A percentile compares a stretch with the other conserved stretches of the same genome.
Conservation (phyloP, 106 monocot species). For the Acorus gramineus region DNA sequence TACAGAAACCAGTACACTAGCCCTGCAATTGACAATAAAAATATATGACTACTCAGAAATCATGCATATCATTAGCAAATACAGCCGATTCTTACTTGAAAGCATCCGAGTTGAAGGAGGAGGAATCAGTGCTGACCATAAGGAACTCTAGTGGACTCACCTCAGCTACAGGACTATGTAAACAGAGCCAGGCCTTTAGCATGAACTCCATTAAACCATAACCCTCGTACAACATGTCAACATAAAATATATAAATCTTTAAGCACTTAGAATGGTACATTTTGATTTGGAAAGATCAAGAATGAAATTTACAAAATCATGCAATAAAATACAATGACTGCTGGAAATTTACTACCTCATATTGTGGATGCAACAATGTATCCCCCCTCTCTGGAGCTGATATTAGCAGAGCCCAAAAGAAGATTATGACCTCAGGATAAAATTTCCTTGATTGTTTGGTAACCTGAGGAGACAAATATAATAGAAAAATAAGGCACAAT, state of each 20-base stretch:
- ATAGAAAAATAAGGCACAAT: too few relatives aligned
- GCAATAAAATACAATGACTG: too few relatives aligned
- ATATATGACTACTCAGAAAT: not conserved
- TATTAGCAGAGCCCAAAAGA: constrained; percentile 59
- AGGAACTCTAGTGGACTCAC: constrained; percentile 46
- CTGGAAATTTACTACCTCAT: too few relatives aligned
- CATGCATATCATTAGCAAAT: not conserved
- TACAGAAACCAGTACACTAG: constrained; percentile 42
- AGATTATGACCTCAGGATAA: constrained; percentile 68
- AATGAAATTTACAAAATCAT: too few relatives aligned
- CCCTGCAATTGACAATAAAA: constrained; percentile 33
- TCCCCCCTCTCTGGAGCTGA: too few relatives aligned
- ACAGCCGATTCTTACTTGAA: constrained; percentile 49
- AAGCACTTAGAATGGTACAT: too few relatives aligned
- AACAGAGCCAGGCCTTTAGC: constrained; percentile 54
- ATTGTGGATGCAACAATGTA: too few relatives aligned
- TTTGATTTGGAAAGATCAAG: too few relatives aligned
- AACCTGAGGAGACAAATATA: constrained; percentile 31
- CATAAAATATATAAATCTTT: too few relatives aligned
- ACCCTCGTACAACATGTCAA: too few relatives aligned
- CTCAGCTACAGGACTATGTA: constrained; percentile 28
- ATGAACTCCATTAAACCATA: constrained; percentile 43
- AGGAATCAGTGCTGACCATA: constrained; percentile 34
- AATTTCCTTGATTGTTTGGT: constrained; percentile 69
- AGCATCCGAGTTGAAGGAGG: constrained; percentile 55